These are phyloP conservation scores for Aspergillus kassunensis DNA, from an alignment of 495 filamentous ascomycete genomes.

Conservation along the genomic window DNA sequence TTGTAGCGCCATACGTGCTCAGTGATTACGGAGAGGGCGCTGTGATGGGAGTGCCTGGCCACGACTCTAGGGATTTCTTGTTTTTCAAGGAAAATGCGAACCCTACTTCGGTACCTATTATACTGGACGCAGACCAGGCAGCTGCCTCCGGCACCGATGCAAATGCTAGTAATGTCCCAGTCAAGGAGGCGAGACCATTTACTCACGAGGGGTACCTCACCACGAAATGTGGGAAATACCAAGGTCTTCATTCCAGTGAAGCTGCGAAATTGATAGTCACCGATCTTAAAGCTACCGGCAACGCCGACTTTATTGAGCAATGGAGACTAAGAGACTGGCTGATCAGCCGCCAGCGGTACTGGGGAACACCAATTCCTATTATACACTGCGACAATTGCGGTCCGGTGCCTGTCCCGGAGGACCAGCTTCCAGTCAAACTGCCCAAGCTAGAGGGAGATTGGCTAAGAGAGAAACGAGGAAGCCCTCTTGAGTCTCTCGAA, in stretches of 20 bases:
- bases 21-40: slow-evolving; percentile 84
- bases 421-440: slow-evolving; percentile 72
- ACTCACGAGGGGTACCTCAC: slow-evolving; percentile 45
- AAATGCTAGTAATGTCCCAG: slow-evolving; percentile 33
- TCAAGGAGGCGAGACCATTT: slow-evolving; percentile 35
- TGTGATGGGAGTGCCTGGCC: slow-evolving; percentile 88
- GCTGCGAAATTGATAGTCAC: slow-evolving; percentile 58
- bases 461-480: slow-evolving; percentile 67
- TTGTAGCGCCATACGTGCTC: slow-evolving; percentile 80
- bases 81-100: slow-evolving; percentile 73
- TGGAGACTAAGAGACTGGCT: slow-evolving; percentile 85
- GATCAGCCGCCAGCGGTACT: slow-evolving; percentile 83
- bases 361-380: slow-evolving; percentile 87
- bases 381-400: slow-evolving; percentile 78
- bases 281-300: slow-evolving; percentile 47
- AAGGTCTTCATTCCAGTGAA: slow-evolving; percentile 55
- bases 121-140: slow-evolving; percentile 34
- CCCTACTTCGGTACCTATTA: slow-evolving; percentile 46
- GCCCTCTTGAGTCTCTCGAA: slow-evolving; percentile 65
- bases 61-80: slow-evolving; percentile 69
- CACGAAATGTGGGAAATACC: slow-evolving; percentile 40
- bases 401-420: slow-evolving; percentile 68
- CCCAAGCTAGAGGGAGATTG: slow-evolving; percentile 66
- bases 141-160: slow-evolving; percentile 26
- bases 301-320: slow-evolving; percentile 56